Evolutionary conservation across 2,329 filamentous ascomycete genomes (phyloP).

Genomic region (Scedosporium apiospermum): DNA sequence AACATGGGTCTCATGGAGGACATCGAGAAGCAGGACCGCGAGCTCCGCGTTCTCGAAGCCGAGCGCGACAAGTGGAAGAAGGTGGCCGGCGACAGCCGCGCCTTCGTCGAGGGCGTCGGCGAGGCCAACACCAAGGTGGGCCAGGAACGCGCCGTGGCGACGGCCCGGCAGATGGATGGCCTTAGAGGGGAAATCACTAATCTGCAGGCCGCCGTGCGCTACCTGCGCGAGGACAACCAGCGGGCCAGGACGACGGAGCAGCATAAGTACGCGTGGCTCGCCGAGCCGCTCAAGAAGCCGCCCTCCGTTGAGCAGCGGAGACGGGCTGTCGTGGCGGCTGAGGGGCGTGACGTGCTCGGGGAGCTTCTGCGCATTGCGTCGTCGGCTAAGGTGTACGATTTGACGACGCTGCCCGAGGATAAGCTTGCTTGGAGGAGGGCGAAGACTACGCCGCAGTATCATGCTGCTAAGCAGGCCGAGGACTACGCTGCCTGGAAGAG

Average conservation of each 20-base stretch:
- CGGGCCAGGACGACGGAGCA: constrained; percentile 51
- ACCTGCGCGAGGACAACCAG: constrained; percentile 57
- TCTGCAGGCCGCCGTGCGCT: constrained; percentile 56
- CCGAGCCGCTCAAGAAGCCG: constrained; percentile 47
- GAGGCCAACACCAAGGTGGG: constrained; percentile 43
- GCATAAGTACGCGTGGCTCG: constrained; percentile 47
- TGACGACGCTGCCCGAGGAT: constrained; percentile 47
- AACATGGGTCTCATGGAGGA: constrained; percentile 49
- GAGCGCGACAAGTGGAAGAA: constrained; percentile 65
- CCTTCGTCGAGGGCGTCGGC: constrained; percentile 32
- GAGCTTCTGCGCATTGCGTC: constrained; percentile 55
- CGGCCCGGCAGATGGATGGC: constrained; percentile 62
- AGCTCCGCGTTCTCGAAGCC: constrained; percentile 53
- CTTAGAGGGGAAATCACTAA: constrained; percentile 59
- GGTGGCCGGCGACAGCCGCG: constrained; percentile 52
- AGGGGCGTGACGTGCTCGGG: constrained; percentile 54
- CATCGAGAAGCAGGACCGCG: constrained; percentile 57
- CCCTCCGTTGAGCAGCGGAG: constrained; percentile 36
- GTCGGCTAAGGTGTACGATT: constrained; percentile 47
- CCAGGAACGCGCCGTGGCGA: constrained; percentile 59
- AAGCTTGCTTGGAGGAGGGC: constrained; percentile 58
- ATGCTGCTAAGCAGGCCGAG: constrained; percentile 55
- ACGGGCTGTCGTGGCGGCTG: constrained; percentile 42
- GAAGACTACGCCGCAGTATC: constrained; percentile 54
- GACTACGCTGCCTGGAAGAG: constrained; percentile 53